Base-by-base conservation (phyloP, 73 alveolate species). In the Loxodes magnus region DNA sequence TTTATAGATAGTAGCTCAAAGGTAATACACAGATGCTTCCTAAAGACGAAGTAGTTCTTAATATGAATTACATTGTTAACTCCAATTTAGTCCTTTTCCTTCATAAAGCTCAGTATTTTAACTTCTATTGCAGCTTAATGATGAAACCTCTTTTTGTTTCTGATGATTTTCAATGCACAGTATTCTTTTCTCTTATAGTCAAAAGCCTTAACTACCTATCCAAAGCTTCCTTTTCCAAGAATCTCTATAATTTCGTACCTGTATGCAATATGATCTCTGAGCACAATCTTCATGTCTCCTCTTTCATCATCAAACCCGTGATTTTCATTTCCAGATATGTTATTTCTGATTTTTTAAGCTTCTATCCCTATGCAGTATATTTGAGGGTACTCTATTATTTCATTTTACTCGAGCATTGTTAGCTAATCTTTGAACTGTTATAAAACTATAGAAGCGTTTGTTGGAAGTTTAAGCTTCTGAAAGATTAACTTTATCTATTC, bases 141-240 rank as follows among this genome's bases (percentile, higher is more conserved):
- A 24, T 75, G 59, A 19, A 64, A 77, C 42, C 55, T 65, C 6
- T 65, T 61, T 51, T 68, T 71, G 43, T 87, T 78, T 52, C 82
- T 82, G 31, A 90, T 77, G 20, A 87, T 74, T 61, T 90, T 90
- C 28, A 90, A 21, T 33, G 96, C 94, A 6, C 73, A 79, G 46
- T 36, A 64, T 52, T 65, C 88, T 22, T 74, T 74, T n/a, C 59
- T 44, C 39, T 77, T 63, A 33, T 86, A 81, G 69, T 90, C 97
- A 54, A 44, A 58, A 16, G 82, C 86, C 64, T 83, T 87, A 41
- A 61, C 34, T 4, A 87, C 94, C 17, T 48, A 61, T 14, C 98
- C 98, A 60, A 81, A 90, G 0, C 95, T 61, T 0, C 98, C 98
- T 51, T 80, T 76, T 36, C 98, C 98, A 28, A 87, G 48, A 30